Base-by-base conservation (phyloP, 768 basidiomycete genomes). In the Rhodotorula diobovata region DNA sequence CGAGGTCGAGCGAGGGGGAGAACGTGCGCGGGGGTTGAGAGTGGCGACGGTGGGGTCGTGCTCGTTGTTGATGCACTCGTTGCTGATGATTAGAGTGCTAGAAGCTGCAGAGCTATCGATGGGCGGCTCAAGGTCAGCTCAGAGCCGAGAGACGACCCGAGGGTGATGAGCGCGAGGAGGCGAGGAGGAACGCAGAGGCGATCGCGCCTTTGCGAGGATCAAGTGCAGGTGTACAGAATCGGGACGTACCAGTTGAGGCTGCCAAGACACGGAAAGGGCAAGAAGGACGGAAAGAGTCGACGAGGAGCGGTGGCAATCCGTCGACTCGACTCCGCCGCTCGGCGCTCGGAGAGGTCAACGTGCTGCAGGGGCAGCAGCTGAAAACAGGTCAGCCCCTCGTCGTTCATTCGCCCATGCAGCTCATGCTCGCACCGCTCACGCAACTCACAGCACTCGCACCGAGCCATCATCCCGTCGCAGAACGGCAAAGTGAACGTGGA, bases 71-170 rank as follows among this genome's bases (percentile, higher is more conserved):
- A 15, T 6, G 58, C 14, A n/a, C 37, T 30, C n/a, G 43, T 7
- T 23, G 48, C 6, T 23, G 48, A 10, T 50, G 25, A 8, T 28
- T 5, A 23, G 6, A 23, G 48, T 28, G 23, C 23, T 25, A 8
- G 48, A 9, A 53, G 51, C 51, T 53, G n/a, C n/a, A 16, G 11
- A n/a, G n/a, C 51, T 46, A 21, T 43, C 14, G 3, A 15, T 18
- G 18, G 8, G 5, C 25, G 23, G 1, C 1, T 28, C 8, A 50
- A 12, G 23, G 48, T 50, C 48, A 50, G 48, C 25, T 14, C n/a
- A 12, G n/a, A 12, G 16, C 28, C 2, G 14, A 7, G 15, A n/a
- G 6, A 15, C 1, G 15, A 12, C 7, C 11, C 9, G 14, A n/a
- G 30, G 51, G 51, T 18, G 51, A 53, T 53, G 51, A 25, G 12